phyloP scores from a whole-genome alignment of 306 rosid genomes.

The Urtica urens region DNA sequence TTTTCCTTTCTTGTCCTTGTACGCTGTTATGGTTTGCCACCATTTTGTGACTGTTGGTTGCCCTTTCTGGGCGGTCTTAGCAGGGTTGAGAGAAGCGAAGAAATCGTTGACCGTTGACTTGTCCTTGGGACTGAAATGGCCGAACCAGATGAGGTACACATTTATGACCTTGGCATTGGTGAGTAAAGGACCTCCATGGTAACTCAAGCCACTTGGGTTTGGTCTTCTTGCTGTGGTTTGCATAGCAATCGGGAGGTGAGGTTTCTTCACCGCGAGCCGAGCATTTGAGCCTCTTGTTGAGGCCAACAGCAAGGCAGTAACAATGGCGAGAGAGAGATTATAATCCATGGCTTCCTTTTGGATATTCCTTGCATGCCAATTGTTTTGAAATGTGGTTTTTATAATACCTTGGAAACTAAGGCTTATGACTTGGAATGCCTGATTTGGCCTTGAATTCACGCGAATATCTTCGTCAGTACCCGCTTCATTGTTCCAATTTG shows the following conservation, averaged over 20 bases:
- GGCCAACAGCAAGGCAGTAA: constrained; percentile 10
- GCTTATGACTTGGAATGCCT: neutral
- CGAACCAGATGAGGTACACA: constrained; percentile 22
- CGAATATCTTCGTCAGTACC: neutral
- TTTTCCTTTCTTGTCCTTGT: constrained; percentile 21
- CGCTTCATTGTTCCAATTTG: neutral
- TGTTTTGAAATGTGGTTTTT: neutral
- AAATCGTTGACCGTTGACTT: constrained; percentile 13
- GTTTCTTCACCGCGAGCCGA: constrained; percentile 1
- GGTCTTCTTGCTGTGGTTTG: constrained; percentile 1
- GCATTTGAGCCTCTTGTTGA: constrained; percentile 9
- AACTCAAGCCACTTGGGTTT: neutral
- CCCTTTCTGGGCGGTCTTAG: neutral
- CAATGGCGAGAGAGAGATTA: constrained; percentile 12
- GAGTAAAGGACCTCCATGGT: constrained; percentile 30
- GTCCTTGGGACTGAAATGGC: constrained; percentile 11
- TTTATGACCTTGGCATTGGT: constrained; percentile 11
- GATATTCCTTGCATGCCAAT: constrained; percentile 3
- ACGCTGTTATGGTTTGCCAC: constrained; percentile 18
- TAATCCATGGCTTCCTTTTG: neutral
- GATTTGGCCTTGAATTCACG: neutral
- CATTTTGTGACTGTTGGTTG: constrained; percentile 17
- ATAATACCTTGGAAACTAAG: neutral
- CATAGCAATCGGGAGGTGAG: constrained; percentile 1
- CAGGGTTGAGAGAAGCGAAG: constrained; percentile 17